Evolutionary conservation across 1,284 basidiomycete genomes (phyloP), one percentile per base, ranked within the genome.

Genomic region (Cryptococcus deneoformans): DNA sequence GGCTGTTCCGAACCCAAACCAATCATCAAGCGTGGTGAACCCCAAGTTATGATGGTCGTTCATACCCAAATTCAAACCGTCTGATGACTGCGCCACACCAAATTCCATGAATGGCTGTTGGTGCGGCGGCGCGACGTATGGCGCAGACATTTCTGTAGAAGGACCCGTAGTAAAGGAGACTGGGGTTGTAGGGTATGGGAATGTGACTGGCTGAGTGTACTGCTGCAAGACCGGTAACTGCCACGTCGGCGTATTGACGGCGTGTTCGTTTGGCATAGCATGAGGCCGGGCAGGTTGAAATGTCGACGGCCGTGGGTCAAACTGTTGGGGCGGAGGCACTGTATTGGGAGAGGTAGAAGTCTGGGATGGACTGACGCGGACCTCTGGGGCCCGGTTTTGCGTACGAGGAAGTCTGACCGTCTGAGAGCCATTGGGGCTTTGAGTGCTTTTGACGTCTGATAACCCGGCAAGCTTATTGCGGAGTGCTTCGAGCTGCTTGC

Each of bases 21-120:
- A 73, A 54, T 73, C 71, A 46, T 74, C 72, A 38, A 72, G 60
- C 16, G 69, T 67, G 29, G 68, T 62, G 46, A 71, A 73, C 6
- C 70, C 70, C 6, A 72, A 59, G 52, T 69, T 69, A 34, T 61
- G 58, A 34, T 47, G 37, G 12, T 38, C 47, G 24, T 46, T 46
- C 40, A 50, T 46, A 12, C 11, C 36, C 20, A 47, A 38, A 20
- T 44, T 59, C 53, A 29, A 46, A 51, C 42, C 58, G 59, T 29
- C 56, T 48, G 34, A 56, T n/a, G 39, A 40, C 10, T 40, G 36
- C 1, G 39, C 45, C 35, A 54, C 53, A 38, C 53, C 54, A 3
- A 70, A 39, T 6, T 70, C 69, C 5, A 59, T 53, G 36, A 73
- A 57, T 11, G 68, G 69, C 54, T 72, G 72, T 46, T 68, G 63